phyloP scores from a whole-genome alignment of 2,329 filamentous ascomycete species.

The Metarhizium brunneum region DNA sequence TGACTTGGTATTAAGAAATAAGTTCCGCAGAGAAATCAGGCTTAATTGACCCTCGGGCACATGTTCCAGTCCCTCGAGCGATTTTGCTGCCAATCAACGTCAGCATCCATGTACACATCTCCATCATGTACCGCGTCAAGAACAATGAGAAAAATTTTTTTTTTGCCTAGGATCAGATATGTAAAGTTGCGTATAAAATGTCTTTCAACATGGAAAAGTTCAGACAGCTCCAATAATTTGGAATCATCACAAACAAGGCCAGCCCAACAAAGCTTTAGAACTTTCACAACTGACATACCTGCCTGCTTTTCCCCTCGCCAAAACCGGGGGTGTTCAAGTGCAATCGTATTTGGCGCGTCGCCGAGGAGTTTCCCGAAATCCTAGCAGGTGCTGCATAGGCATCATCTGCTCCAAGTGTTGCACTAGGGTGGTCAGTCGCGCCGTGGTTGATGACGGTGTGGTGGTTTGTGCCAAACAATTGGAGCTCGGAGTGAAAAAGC shows the following conservation, averaged over 20 bases:
- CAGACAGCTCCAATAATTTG: slow-evolving; percentile 71
- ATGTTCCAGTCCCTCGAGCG: background rate
- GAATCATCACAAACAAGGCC: slow-evolving; percentile 31
- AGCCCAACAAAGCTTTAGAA: background rate
- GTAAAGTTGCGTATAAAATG: slow-evolving; percentile 47
- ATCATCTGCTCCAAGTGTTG: slow-evolving; percentile 2
- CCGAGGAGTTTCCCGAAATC: slow-evolving; percentile 5
- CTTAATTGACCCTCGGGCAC: background rate
- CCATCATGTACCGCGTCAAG: background rate
- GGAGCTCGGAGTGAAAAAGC: background rate
- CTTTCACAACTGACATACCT: background rate
- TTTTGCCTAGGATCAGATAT: slow-evolving; percentile 1
- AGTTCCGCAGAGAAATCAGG: background rate
- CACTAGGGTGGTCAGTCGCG: background rate
- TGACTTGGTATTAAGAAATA: background rate
- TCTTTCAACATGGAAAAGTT: slow-evolving; percentile 51
- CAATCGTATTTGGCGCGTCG: slow-evolving; percentile 1
- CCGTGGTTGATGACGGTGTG: background rate
- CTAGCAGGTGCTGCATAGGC: slow-evolving; percentile 4
- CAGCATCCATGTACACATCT: background rate
- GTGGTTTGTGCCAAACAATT: background rate
- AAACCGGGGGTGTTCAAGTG: background rate
- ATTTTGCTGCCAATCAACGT: background rate
- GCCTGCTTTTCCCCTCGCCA: background rate
- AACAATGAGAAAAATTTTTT: no score